A percentile compares a stretch with the other conserved stretches of the same genome.
Conservation (phyloP, 1,284 basidiomycete species). For the Rhodotorula sp. region DNA sequence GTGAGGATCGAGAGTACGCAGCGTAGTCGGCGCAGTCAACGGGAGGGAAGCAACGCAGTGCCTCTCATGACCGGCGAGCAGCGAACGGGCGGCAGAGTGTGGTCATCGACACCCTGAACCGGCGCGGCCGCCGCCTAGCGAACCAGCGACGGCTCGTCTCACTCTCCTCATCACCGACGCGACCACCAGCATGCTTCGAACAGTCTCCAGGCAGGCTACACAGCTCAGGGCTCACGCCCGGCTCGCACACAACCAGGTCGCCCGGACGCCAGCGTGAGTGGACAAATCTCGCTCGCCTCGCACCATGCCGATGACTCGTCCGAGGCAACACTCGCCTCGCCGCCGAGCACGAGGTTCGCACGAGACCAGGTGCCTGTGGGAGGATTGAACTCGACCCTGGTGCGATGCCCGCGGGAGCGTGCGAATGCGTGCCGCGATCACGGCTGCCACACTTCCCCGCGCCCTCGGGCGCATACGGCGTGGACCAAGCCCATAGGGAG, state of each 20-base stretch:
- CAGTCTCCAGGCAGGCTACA: slow-evolving; percentile 3
- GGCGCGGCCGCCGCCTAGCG: not conserved
- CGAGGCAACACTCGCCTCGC: not conserved
- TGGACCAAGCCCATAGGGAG: no score
- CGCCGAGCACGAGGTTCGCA: not conserved
- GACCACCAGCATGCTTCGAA: slow-evolving; percentile 10
- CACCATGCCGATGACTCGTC: not conserved
- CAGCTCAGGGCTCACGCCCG: not conserved
- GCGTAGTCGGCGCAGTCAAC: no score
- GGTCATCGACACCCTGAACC: no score
- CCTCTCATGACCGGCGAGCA: no score
- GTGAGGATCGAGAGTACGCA: no score
- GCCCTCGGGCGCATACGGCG: not conserved
- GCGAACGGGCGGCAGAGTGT: no score
- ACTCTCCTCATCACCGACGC: not conserved
- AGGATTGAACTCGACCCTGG: no score
- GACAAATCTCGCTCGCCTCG: no score
- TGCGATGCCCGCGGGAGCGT: no score
- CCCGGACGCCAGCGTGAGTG: slow-evolving; percentile 27
- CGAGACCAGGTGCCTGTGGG: no score
- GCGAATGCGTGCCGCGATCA: no score
- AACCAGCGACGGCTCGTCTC: slow-evolving; percentile 8
- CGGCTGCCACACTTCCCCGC: not conserved
- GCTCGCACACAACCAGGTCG: slow-evolving; percentile 26
- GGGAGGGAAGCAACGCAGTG: no score